Evolutionary conservation across 1,284 basidiomycete genomes (phyloP).

Genomic region (Coriolopsis trogii): DNA sequence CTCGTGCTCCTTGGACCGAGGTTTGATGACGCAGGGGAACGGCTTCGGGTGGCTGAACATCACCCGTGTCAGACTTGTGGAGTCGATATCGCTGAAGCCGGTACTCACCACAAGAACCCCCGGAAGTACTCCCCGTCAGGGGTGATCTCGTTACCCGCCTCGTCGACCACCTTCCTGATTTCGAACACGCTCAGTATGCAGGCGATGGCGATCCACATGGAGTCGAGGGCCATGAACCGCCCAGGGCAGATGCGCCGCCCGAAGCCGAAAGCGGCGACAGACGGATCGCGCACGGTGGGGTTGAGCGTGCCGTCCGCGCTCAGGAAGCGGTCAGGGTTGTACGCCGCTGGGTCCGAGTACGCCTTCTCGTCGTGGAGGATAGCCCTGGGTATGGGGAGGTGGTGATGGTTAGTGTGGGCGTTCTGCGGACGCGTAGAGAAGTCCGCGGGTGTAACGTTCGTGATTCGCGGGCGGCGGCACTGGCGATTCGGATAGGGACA

Average conservation of each 20-base stretch:
- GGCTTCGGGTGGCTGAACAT: conserved; percentile 24
- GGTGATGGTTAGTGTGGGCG: neutral
- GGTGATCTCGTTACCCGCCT: conserved; percentile 19
- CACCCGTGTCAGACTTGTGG: neutral
- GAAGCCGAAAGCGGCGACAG: conserved; percentile 25
- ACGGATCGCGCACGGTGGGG: conserved; percentile 25
- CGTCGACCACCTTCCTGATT: conserved; percentile 20
- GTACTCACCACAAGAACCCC: conserved; percentile 20
- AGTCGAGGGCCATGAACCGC: conserved; percentile 22
- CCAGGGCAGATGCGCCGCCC: conserved; percentile 30
- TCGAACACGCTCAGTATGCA: conserved; percentile 19
- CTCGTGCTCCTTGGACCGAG: conserved; percentile 23
- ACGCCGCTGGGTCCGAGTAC: conserved; percentile 24
- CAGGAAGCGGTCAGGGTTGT: conserved; percentile 32
- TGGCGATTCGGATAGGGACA: too few relatives aligned
- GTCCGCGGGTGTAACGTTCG: too few relatives aligned
- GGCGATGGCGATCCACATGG: conserved; percentile 23
- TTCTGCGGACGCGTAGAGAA: too few relatives aligned
- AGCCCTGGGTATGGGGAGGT: conserved; percentile 11
- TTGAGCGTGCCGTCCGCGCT: conserved; percentile 17
- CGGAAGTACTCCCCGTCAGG: conserved; percentile 23
- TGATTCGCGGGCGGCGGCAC: too few relatives aligned
- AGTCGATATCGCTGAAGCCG: neutral
- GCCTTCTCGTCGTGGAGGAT: conserved; percentile 27
- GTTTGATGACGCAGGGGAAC: conserved; percentile 22